Evolutionary conservation across 352 stramenopile genomes (phyloP), one percentile per base, ranked within the genome.

Genomic region (Nothophytophthora sp.): DNA sequence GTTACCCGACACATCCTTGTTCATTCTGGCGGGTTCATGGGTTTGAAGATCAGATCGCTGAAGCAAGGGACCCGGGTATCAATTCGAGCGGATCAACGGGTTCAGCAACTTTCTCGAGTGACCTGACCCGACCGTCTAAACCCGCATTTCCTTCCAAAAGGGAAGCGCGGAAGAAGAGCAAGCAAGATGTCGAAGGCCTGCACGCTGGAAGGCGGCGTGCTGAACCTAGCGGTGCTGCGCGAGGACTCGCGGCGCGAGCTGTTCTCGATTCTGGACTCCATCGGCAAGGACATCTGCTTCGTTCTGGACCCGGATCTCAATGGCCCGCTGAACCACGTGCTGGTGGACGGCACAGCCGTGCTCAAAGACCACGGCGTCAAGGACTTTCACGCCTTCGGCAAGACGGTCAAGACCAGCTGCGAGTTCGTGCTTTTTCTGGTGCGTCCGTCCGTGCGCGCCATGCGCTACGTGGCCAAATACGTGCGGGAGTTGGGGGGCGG

Each of bases 401-500:
- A 86, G 59, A 79, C 67, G 16, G 68, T 92, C 64, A 88, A 90
- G 61, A 91, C 81, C 0, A 84, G 28, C 43, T 95, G 81, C 43
- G 90, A 97, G 60, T 86, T 82, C 38, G 81, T 97, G 28, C 56
- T 97, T 19, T 97, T 97, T 54, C 79, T 97, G 25, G 79, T 96
- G 39, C 86, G 90, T 0, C 78, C 87, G 30, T 88, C 75, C 4
- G 63, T 92, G 16, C 73, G 76, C 11, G 64, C 80, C 25, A 90
- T 92, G 75, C 79, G 81, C 51, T 81, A 90, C 52, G 77, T 96
- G 35, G 79, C 86, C 45, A 88, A 90, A 44, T 88, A 90, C 65
- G 55, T 90, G 15, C 76, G 76, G 32, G 80, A 90, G 13, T 48
- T 92, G n/a, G 63, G 68, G 5, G 45, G 41, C 23, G 63, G 66